phyloP scores from a whole-genome alignment of 2,329 filamentous ascomycete species.

The Beauveria sp. region DNA sequence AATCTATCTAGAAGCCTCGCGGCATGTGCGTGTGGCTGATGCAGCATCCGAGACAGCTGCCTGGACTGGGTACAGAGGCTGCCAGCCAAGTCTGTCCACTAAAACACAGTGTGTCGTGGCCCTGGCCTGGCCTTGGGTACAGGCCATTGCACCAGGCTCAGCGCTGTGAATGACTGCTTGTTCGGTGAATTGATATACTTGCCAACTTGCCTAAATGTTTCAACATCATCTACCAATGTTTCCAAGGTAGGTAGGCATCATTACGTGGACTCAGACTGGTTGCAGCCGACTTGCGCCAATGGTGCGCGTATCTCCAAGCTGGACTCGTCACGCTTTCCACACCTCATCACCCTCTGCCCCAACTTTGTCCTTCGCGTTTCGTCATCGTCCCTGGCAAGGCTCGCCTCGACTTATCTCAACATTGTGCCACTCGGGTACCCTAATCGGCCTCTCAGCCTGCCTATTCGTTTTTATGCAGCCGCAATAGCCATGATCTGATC shows the following conservation, averaged over 20 bases:
- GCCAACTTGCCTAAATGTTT: too few species aligned
- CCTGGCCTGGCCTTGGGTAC: too few species aligned
- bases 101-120: too few species aligned
- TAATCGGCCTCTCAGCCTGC: slow-evolving; percentile 12
- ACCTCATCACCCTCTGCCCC: background rate
- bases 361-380: background rate
- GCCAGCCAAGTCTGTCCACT: too few species aligned
- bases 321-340: slow-evolving; percentile 6
- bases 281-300: background rate
- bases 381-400: slow-evolving; percentile 3
- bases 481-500: background rate
- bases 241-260: background rate
- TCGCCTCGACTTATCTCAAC: background rate
- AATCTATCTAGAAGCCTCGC: too few species aligned
- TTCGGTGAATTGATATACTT: too few species aligned
- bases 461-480: slow-evolving; percentile 1
- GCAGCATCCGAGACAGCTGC: too few species aligned
- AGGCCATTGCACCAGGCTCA: too few species aligned
- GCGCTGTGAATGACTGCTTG: too few species aligned
- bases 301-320: slow-evolving; percentile 4
- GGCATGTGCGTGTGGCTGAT: too few species aligned
- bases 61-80: too few species aligned
- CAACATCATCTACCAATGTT: too few species aligned
- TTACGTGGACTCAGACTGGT: background rate
- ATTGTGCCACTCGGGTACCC: background rate